Evolutionary conservation across 164 flowering plant genomes (phyloP).

Genomic region (Warburgia ugandensis): DNA sequence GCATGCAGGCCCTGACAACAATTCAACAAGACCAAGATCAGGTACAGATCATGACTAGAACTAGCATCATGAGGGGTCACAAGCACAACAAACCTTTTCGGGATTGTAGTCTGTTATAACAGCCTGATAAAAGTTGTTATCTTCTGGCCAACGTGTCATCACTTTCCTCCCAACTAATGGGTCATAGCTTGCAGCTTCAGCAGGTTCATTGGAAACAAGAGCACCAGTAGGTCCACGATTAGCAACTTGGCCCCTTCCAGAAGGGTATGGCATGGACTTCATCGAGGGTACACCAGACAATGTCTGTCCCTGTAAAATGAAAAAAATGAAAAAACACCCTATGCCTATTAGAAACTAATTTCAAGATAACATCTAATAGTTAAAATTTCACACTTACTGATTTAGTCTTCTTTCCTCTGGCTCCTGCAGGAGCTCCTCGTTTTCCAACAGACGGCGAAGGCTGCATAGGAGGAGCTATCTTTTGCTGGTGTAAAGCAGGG

Average conservation of each 20-base stretch:
- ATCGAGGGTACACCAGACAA: conserved; percentile 32
- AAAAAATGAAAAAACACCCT: background rate
- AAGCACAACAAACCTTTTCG: conserved; percentile 41
- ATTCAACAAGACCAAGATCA: too few relatives aligned
- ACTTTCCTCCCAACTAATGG: conserved; percentile 74
- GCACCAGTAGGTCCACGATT: conserved; percentile 44
- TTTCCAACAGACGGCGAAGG: conserved; percentile 31
- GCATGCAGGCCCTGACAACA: conserved; percentile 47
- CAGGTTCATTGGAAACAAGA: conserved; percentile 36
- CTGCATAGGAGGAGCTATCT: conserved; percentile 32
- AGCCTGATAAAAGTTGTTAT: conserved; percentile 88
- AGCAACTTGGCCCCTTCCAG: conserved; percentile 50
- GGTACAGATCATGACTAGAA: too few relatives aligned
- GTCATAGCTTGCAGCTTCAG: conserved; percentile 40
- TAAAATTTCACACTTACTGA: conserved; percentile 34
- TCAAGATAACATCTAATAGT: background rate
- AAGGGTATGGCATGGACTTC: conserved; percentile 46
- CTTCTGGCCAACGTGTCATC: conserved; percentile 92
- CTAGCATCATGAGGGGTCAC: conserved; percentile 5
- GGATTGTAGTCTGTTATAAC: conserved; percentile 67
- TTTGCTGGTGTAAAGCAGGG: conserved; percentile 32
- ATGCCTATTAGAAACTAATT: too few relatives aligned
- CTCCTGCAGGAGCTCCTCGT: conserved; percentile 15
- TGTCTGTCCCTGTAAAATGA: conserved; percentile 18
- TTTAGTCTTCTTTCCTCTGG: conserved; percentile 42